Evolutionary conservation across 1,139 yeast genomes (phyloP).

Genomic region (Candida mesenterica): DNA sequence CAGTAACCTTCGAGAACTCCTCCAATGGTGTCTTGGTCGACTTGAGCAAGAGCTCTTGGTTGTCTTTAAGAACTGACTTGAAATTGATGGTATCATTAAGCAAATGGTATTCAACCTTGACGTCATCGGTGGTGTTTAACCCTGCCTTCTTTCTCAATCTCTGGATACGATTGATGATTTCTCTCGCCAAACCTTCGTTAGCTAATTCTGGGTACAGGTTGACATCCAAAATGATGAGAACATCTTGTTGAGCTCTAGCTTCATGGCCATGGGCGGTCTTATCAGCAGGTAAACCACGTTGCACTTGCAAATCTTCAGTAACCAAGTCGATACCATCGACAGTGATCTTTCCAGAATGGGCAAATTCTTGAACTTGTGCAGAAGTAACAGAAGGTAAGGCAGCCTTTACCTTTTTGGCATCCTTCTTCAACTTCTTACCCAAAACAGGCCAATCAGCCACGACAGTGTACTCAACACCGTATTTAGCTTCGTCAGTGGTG

Average conservation of each 20-base stretch:
- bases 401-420: slow-evolving; percentile 89
- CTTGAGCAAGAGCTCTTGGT: slow-evolving; percentile 69
- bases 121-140: slow-evolving; percentile 92
- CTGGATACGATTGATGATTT: slow-evolving; percentile 94
- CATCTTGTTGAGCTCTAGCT: slow-evolving; percentile 84
- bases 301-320: slow-evolving; percentile 84
- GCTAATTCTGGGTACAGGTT: slow-evolving; percentile 84
- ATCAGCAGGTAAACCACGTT: slow-evolving; percentile 75
- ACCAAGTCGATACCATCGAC: slow-evolving; percentile 90
- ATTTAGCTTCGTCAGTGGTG: slow-evolving; percentile 86
- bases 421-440: slow-evolving; percentile 95
- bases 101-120: slow-evolving; percentile 76
- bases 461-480: slow-evolving; percentile 88
- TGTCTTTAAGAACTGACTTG: slow-evolving; percentile 59
- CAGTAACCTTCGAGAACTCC: slow-evolving; percentile 34
- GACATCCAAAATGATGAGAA: slow-evolving; percentile 84
- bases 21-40: slow-evolving; percentile 67
- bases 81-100: slow-evolving; percentile 71
- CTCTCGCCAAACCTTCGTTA: slow-evolving; percentile 95
- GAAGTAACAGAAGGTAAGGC: slow-evolving; percentile 83
- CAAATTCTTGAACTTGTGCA: slow-evolving; percentile 75
- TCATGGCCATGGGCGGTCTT: slow-evolving; percentile 69
- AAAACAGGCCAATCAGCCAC: slow-evolving; percentile 99
- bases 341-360: slow-evolving; percentile 68
- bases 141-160: slow-evolving; percentile 97